Evolutionary conservation across 2,329 filamentous ascomycete species (phyloP).

Genomic region (Triangularia verruculosa): DNA sequence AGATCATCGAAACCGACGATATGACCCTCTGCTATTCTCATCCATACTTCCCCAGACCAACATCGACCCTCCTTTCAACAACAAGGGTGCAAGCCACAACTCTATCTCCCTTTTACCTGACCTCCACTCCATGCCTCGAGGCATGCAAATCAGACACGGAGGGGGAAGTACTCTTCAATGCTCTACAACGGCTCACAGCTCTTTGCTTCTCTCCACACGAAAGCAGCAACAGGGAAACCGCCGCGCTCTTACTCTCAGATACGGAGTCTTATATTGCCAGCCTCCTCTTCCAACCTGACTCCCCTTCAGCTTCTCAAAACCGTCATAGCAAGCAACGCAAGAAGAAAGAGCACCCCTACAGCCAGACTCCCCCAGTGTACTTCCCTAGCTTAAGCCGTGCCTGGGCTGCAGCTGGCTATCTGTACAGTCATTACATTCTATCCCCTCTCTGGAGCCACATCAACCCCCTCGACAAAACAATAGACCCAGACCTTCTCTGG

Average conservation of each 20-base stretch:
- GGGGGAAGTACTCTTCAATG: slow-evolving; percentile 17
- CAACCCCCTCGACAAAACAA: not conserved
- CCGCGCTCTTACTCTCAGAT: slow-evolving; percentile 11
- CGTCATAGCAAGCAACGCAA: not conserved
- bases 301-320: not conserved
- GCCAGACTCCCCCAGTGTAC: not conserved
- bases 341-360: slow-evolving; percentile 6
- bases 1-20: not conserved
- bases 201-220: not conserved
- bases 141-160: slow-evolving; percentile 20
- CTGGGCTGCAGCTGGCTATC: slow-evolving; percentile 21
- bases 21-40: not conserved
- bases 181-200: slow-evolving; percentile 14
- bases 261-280: slow-evolving; percentile 20
- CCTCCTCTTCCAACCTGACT: slow-evolving; percentile 20
- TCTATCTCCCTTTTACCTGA: slow-evolving; percentile 19
- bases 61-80: slow-evolving; percentile 12
- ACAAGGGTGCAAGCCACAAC: slow-evolving; percentile 14
- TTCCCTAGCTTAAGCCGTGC: slow-evolving; percentile 16
- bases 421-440: slow-evolving; percentile 20
- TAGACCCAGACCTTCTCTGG: slow-evolving; percentile 14
- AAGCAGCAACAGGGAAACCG: not conserved
- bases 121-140: slow-evolving; percentile 13
- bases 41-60: not conserved
- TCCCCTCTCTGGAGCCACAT: not conserved